Evolutionary conservation across 495 filamentous ascomycete genomes (phyloP).

Genomic region (Xylaria scruposa): DNA sequence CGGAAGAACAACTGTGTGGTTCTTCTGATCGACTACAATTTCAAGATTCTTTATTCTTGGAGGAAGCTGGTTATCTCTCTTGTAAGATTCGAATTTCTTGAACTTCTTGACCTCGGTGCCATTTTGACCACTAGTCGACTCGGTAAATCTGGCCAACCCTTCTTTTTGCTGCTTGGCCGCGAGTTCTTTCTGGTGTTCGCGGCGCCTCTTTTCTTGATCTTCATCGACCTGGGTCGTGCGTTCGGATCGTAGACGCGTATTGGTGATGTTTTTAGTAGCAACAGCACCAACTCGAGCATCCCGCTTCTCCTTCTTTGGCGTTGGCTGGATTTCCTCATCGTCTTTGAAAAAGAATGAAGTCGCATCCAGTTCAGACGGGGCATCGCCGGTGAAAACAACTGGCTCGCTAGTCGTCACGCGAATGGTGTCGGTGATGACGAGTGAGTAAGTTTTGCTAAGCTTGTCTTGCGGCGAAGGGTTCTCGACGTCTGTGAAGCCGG

Average conservation of each 20-base stretch:
- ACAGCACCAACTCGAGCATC: conserved; percentile 82
- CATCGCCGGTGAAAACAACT: conserved; percentile 90
- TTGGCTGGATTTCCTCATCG: conserved; percentile 72
- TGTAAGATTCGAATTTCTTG: conserved; percentile 99
- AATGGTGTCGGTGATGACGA: conserved; percentile 91
- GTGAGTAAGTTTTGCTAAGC: conserved; percentile 83
- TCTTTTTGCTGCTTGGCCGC: conserved; percentile 86
- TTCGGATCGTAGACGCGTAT: conserved; percentile 91
- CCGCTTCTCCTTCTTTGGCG: conserved; percentile 78
- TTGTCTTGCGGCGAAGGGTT: conserved; percentile 84
- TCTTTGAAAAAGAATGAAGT: conserved; percentile 98
- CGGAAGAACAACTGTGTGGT: conserved; percentile 86
- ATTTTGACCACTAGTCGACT: conserved; percentile 81
- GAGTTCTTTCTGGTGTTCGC: conserved; percentile 93
- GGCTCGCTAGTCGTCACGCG: conserved; percentile 79
- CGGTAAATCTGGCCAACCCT: conserved; percentile 80
- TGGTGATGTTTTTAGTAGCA: conserved; percentile 89
- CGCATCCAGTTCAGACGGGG: conserved; percentile 85
- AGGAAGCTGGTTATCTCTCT: conserved; percentile 95
- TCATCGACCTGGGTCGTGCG: conserved; percentile 84
- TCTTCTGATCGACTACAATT: conserved; percentile 89
- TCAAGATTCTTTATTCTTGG: conserved; percentile 79
- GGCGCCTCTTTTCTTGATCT: conserved; percentile 83
- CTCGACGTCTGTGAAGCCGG: conserved; percentile 85
- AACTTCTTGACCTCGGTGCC: conserved; percentile 95